These are phyloP conservation scores for Pinus tabuliformis DNA, from an alignment of 75 land plant species.

Conservation along the genomic window DNA sequence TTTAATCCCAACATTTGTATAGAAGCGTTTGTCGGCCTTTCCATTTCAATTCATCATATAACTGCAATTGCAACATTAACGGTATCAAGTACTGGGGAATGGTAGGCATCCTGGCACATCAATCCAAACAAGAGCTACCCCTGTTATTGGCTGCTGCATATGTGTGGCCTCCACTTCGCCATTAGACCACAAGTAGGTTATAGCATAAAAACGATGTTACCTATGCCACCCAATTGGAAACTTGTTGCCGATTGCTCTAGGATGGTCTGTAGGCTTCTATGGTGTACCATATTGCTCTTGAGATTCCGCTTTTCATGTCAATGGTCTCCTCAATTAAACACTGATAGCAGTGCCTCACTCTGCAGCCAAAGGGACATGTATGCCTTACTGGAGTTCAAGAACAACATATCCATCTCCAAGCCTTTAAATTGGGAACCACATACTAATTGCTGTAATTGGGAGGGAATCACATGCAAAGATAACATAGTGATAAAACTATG, in stretches of 20 bases:
- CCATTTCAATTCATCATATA: too few relatives aligned
- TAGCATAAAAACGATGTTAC: not conserved
- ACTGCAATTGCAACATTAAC: too few relatives aligned
- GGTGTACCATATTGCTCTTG: not conserved
- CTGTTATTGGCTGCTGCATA: too few relatives aligned
- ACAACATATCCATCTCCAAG: not conserved
- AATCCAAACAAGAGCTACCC: too few relatives aligned
- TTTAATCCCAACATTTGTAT: too few relatives aligned
- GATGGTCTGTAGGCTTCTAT: not conserved
- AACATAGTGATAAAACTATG: conserved; percentile 16
- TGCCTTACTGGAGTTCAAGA: not conserved
- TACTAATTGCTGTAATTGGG: conserved; percentile 33
- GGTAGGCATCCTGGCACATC: too few relatives aligned
- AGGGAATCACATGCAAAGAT: conserved; percentile 30
- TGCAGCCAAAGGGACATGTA: not conserved
- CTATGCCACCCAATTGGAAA: not conserved
- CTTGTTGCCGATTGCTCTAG: not conserved
- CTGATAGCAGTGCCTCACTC: not conserved
- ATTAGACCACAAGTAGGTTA: not conserved
- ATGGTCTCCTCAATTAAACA: not conserved
- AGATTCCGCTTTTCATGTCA: not conserved
- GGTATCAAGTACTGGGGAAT: too few relatives aligned
- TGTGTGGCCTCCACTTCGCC: not conserved
- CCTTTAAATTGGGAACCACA: not conserved
- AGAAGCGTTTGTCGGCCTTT: conserved; percentile 1